Evolutionary conservation across 169 alveolate species (phyloP).

Genomic region (Plasmodium adleri): DNA sequence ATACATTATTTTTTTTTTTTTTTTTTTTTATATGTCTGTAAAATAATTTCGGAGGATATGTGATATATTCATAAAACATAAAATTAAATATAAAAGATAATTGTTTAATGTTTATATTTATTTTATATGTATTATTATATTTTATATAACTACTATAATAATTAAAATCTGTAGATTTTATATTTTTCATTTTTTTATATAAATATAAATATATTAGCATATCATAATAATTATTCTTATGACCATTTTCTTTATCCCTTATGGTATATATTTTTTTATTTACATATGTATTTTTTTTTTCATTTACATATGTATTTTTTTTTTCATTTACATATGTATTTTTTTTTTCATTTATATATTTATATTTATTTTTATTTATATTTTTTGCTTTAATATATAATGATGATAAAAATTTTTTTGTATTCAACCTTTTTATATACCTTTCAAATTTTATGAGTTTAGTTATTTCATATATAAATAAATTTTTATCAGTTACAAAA

Average conservation of each 20-base stretch:
- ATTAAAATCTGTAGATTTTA: constrained; percentile 17
- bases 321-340: not conserved
- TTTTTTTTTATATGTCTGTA: not conserved
- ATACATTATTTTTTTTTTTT: not conserved
- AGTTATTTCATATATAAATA: constrained; percentile 19
- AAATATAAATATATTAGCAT: not conserved
- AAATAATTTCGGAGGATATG: not conserved
- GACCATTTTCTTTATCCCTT: no score
- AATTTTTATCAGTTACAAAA: constrained; percentile 42
- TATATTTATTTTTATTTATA: not conserved
- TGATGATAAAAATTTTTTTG: not conserved
- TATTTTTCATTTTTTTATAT: constrained; percentile 1
- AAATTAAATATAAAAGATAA: constrained; percentile 15
- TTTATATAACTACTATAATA: constrained; percentile 13
- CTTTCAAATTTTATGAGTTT: not conserved
- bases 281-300: constrained; percentile 1
- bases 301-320: no score
- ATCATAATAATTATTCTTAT: not conserved
- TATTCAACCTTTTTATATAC: not conserved
- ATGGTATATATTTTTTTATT: not conserved
- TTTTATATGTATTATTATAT: constrained; percentile 31
- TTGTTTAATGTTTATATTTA: not conserved
- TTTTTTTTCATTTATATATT: not conserved
- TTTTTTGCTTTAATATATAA: not conserved
- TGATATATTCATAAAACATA: constrained; percentile 31